These are phyloP conservation scores for Physcia stellaris DNA, from an alignment of 495 filamentous ascomycete species.

Conservation along the genomic window DNA sequence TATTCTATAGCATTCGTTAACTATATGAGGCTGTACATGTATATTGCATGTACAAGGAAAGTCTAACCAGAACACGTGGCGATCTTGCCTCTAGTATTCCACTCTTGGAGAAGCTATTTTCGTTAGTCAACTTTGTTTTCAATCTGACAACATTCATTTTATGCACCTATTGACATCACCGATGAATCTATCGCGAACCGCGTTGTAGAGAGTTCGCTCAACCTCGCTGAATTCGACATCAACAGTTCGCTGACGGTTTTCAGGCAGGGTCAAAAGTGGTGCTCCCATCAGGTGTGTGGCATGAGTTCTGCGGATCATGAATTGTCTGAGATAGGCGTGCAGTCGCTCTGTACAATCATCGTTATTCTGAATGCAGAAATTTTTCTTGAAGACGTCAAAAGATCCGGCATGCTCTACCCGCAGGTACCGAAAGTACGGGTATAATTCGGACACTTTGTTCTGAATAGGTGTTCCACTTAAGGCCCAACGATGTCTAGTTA, in stretches of 20 bases:
- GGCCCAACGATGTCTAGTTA: conserved; percentile 43
- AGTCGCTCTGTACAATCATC: conserved; percentile 25
- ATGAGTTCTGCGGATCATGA: conserved; percentile 42
- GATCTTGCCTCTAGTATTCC: conserved; percentile 4
- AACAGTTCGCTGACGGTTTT: conserved; percentile 20
- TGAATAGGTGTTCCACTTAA: conserved; percentile 48
- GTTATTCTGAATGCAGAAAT: conserved; percentile 27
- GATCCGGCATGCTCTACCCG: conserved; percentile 28
- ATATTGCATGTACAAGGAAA: no score
- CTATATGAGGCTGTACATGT: no score
- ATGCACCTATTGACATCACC: conserved; percentile 29
- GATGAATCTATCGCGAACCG: conserved; percentile 24
- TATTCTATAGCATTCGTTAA: conserved; percentile 3
- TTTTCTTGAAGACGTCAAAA: conserved; percentile 31
- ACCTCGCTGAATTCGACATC: conserved; percentile 30
- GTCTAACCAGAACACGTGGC: conserved; percentile 14
- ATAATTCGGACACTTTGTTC: conserved; percentile 39
- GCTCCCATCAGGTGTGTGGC: conserved; percentile 35
- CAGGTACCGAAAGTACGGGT: conserved; percentile 48
- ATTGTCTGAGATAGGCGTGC: conserved; percentile 22
- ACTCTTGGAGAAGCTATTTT: conserved; percentile 5
- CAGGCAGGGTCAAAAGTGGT: conserved; percentile 43
- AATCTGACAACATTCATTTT: no score
- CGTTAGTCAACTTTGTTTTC: conserved; percentile 7
- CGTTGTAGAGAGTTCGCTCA: conserved; percentile 35